Evolutionary conservation across 805 yeast genomes (phyloP).

Genomic region (Nakazawaea peltata): DNA sequence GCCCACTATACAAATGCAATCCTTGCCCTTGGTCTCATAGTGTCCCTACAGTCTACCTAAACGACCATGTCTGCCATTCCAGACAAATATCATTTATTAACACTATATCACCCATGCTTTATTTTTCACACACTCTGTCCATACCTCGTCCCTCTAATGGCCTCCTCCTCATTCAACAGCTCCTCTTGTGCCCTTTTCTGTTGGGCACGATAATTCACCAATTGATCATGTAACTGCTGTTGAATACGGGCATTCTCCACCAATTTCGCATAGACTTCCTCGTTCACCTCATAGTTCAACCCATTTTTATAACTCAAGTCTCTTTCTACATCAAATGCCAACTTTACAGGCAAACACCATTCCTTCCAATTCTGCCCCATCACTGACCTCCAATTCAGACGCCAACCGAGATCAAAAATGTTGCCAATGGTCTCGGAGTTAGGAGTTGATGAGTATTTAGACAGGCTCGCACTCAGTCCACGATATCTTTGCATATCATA

Average conservation of each 20-base stretch:
- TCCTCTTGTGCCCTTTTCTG: conserved; percentile 17
- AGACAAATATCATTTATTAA: no score
- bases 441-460: conserved; percentile 33
- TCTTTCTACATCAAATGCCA: conserved; percentile 18
- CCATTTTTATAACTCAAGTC: conserved; percentile 33
- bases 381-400: conserved; percentile 53
- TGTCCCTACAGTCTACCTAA: no score
- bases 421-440: conserved; percentile 45
- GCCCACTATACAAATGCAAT: no score
- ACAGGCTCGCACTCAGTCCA: conserved; percentile 24
- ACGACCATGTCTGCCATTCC: no score
- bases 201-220: conserved; percentile 18
- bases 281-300: conserved; percentile 40
- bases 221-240: conserved; percentile 34
- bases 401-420: conserved; percentile 66
- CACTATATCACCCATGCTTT: no score
- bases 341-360: conserved; percentile 60
- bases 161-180: conserved; percentile 3
- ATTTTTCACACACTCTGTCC: no score
- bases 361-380: conserved; percentile 64
- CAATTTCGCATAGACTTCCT: conserved; percentile 31
- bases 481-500: conserved; percentile 45
- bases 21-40: no score
- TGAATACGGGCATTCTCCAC: conserved; percentile 35
- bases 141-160: conserved; percentile 3